These are phyloP conservation scores for Obelidium mucronatum DNA, from an alignment of 192 early-diverging fungal genomes.

Conservation along the genomic window DNA sequence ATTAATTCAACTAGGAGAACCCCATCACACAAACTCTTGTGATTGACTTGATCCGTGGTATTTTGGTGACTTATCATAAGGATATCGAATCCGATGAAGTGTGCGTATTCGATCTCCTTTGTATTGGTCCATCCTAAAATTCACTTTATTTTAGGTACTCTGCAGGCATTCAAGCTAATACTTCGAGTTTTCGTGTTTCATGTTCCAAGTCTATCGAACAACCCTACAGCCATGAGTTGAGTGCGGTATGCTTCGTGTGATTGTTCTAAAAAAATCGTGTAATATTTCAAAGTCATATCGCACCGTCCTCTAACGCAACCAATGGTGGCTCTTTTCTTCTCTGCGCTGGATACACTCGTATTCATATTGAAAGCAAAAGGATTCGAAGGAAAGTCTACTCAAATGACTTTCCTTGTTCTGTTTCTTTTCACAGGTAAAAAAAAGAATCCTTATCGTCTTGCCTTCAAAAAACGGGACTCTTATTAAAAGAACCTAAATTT, in stretches of 20 bases:
- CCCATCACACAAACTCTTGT: conserved; percentile 61
- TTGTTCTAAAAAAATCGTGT: not conserved
- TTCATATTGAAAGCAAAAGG: conserved; percentile 24
- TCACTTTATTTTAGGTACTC: conserved; percentile 10
- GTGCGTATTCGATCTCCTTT: not conserved
- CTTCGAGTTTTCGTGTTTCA: conserved; percentile 47
- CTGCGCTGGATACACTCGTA: conserved; percentile 37
- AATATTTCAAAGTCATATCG: conserved; percentile 35
- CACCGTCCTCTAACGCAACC: conserved; percentile 29
- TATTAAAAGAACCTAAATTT: not conserved
- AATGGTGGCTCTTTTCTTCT: conserved; percentile 27
- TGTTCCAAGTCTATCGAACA: conserved; percentile 43
- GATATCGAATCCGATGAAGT: conserved; percentile 15
- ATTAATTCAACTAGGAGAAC: conserved; percentile 74
- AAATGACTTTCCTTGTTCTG: conserved; percentile 37
- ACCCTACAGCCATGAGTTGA: conserved; percentile 43
- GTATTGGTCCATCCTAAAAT: not conserved
- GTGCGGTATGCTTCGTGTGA: not conserved
- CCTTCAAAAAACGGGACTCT: not conserved
- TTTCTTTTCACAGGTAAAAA: conserved; percentile 41
- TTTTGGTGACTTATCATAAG: conserved; percentile 9
- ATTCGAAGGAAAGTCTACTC: conserved; percentile 19
- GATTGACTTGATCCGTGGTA: conserved; percentile 49
- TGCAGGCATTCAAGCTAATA: conserved; percentile 38
- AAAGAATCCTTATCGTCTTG: not conserved